Conservation (phyloP, 495 filamentous ascomycete species). For the Tuber melanosporum region DNA sequence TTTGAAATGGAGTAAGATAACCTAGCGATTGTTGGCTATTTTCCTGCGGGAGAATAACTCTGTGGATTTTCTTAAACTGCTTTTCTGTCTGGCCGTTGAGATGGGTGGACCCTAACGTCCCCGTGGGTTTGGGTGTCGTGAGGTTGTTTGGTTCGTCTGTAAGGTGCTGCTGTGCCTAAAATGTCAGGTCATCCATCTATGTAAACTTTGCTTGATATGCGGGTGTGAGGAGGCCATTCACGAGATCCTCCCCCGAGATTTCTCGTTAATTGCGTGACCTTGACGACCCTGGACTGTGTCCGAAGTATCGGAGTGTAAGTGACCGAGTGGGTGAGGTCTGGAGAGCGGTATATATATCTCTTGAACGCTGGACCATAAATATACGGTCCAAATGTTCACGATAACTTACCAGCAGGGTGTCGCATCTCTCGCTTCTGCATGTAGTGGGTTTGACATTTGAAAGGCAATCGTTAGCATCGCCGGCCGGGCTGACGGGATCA, state of each 20-base stretch:
- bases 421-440: slow-evolving; percentile 1
- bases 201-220: not conserved
- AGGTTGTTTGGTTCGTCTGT: not conserved
- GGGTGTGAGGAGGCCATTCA: not conserved
- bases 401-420: not conserved
- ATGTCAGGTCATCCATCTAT: not conserved
- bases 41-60: not conserved
- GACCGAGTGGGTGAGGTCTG: not conserved
- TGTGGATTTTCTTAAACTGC: not conserved
- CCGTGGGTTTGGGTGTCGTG: not conserved
- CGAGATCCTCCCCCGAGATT: not conserved
- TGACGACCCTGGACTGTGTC: not conserved
- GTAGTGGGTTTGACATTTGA: not conserved
- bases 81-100: not conserved
- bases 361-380: not conserved
- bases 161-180: not conserved
- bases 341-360: not conserved
- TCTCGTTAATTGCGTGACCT: not conserved
- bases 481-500: not conserved
- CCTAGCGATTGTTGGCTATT: not conserved
- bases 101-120: not conserved
- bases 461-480: not conserved
- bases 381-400: not conserved
- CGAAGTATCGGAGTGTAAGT: not conserved
- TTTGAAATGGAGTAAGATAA: not conserved